Percentiles rank a stretch among this genome's conserved stretches.
These are phyloP conservation scores for Apium graveolens DNA, from an alignment of 129 eudicot species.

Conservation along the genomic window DNA sequence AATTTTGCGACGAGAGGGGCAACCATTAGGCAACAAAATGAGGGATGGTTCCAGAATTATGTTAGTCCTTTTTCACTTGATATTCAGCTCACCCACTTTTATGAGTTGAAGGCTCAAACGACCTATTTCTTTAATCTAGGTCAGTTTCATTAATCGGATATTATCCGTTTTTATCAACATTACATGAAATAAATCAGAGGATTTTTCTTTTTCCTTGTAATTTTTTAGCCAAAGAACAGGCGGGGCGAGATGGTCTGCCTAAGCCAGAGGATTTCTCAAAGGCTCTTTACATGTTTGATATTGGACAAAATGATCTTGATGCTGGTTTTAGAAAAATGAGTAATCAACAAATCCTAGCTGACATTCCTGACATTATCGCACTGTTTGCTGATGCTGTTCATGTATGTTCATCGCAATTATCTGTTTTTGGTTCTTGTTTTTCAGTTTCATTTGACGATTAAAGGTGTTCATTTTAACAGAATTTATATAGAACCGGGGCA, in stretches of 20 bases:
- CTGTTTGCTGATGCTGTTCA: conserved; percentile 14
- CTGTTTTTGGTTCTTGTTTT: background rate
- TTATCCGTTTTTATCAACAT: background rate
- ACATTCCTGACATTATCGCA: conserved; percentile 30
- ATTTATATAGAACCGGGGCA: conserved; percentile 45
- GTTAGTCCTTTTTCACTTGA: conserved; percentile 43
- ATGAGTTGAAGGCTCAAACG: conserved; percentile 34
- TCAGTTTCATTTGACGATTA: background rate
- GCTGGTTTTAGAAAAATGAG: conserved; percentile 31
- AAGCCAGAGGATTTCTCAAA: conserved; percentile 27
- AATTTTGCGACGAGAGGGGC: conserved; percentile 51
- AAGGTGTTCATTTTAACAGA: conserved; percentile 18
- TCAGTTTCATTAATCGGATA: background rate
- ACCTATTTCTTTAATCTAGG: conserved; percentile 33
- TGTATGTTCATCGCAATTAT: background rate
- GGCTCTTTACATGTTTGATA: conserved; percentile 49
- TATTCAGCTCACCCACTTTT: conserved; percentile 43
- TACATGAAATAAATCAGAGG: background rate
- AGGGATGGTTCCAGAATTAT: conserved; percentile 21
- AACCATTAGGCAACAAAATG: conserved; percentile 39
- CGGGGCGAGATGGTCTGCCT: conserved; percentile 27
- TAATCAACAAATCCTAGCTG: conserved; percentile 27
- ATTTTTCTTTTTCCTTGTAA: background rate
- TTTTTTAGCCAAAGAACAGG: background rate
- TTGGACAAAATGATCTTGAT: conserved; percentile 61